Evolutionary conservation across 2,329 filamentous ascomycete species (phyloP), one percentile per base, ranked within the genome.

Genomic region (Lachnum nothofagi): DNA sequence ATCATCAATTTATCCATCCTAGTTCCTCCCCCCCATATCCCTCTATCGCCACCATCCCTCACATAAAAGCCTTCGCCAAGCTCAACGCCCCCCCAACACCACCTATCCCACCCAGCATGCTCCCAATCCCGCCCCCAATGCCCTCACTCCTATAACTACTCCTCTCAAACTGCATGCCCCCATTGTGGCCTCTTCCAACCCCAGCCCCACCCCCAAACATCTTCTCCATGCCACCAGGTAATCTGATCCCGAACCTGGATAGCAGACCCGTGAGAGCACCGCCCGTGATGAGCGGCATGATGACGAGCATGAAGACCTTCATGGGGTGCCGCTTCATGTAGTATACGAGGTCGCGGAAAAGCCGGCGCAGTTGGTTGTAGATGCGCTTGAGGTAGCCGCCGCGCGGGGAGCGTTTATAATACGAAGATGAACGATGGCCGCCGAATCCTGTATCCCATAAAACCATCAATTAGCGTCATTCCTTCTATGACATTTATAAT

Each of bases 251-350:
- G 67, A 96, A 86, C 64, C 83, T 82, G 31, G 80, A 79, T 39
- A 95, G 77, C 38, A 96, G 73, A 40, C 85, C 87, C 7, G 83
- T 83, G 57, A 96, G 70, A 23, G 88, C 85, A 25, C 91, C 91
- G 44, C 88, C 88, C 1, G 85, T 90, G 61, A 96, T 73, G 49
- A 97, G 76, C 8, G 91, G 91, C 78, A 96, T 82, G 61, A 96
- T 78, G 54, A 95, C 85, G 54, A 90, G 79, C 74, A 88, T 76
- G 72, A 96, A 87, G 41, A 95, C 87, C 71, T 94, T 94, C 64
- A 89, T 71, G 0, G 91, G 91, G 70, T 96, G 85, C 31, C 82
- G 78, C 65, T 88, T 85, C 61, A 88, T 86, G 70, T 91, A 95
- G 66, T 84, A 80, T 66, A 85, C 75, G 7, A 96, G 81, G 65